phyloP scores from a whole-genome alignment of 306 rosid species.

The Rosa chinensis region DNA sequence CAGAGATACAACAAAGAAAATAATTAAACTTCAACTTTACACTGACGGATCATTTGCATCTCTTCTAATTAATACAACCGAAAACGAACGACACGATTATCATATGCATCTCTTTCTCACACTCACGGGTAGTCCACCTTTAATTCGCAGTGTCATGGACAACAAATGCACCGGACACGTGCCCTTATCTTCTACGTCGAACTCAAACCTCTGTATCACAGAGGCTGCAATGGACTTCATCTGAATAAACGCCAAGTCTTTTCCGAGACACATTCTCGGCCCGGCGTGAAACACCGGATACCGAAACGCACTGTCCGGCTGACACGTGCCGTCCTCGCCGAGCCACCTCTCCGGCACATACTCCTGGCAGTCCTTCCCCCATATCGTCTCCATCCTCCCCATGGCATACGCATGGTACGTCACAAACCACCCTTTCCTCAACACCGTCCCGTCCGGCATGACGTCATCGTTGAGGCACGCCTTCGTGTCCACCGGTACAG shows the following conservation, averaged over 20 bases:
- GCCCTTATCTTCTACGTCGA: constrained; percentile 28
- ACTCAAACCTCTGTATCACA: constrained; percentile 44
- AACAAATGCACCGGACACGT: constrained; percentile 42
- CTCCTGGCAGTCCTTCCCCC: constrained; percentile 55
- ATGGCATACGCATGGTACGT: constrained; percentile 64
- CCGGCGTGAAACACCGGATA: constrained; percentile 68
- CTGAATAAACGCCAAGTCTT: constrained; percentile 73
- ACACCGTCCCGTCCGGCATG: constrained; percentile 60
- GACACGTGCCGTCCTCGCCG: constrained; percentile 42
- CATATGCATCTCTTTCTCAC: constrained; percentile 14
- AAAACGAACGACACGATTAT: neutral
- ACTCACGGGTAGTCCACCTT: constrained; percentile 40
- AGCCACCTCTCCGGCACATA: constrained; percentile 72
- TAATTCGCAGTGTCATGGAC: constrained; percentile 59
- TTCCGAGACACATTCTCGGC: constrained; percentile 70
- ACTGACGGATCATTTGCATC: neutral
- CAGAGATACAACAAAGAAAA: neutral
- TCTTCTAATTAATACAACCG: neutral
- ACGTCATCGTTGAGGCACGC: constrained; percentile 44
- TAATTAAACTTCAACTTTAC: no score
- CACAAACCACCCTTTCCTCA: constrained; percentile 50
- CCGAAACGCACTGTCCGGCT: constrained; percentile 47
- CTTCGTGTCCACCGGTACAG: constrained; percentile 56
- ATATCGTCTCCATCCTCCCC: constrained; percentile 74
- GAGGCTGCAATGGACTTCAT: constrained; percentile 77